Conservation (phyloP, 1,139 yeast species). For the Taphrina deformans region DNA sequence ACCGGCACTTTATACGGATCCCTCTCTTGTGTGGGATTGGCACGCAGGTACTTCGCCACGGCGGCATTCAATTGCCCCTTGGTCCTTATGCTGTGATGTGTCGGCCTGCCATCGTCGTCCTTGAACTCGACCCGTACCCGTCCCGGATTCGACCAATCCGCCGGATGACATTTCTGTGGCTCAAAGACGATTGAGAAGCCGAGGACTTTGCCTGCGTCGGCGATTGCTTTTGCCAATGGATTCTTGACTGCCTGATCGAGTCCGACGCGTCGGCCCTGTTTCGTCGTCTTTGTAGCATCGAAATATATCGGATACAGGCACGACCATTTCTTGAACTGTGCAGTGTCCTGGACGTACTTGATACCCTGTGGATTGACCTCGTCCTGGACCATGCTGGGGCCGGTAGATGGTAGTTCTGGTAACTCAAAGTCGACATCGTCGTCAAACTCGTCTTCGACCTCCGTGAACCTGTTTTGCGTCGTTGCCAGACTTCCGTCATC, state of each 20-base stretch:
- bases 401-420: conserved; percentile 20
- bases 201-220: conserved; percentile 60
- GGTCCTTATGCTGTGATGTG: conserved; percentile 41
- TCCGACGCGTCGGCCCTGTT: conserved; percentile 81
- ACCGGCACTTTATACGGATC: conserved; percentile 63
- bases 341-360: conserved; percentile 26
- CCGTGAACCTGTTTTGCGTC: conserved; percentile 15
- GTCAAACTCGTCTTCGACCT: conserved; percentile 31
- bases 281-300: conserved; percentile 71
- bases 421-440: conserved; percentile 32
- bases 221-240: conserved; percentile 80
- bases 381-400: neutral
- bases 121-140: conserved; percentile 74
- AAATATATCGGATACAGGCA: conserved; percentile 84
- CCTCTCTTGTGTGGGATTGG: conserved; percentile 70
- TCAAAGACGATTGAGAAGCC: conserved; percentile 51
- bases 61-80: conserved; percentile 67
- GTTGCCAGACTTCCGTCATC: conserved; percentile 21
- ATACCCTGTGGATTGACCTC: conserved; percentile 22
- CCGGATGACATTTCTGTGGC: conserved; percentile 88
- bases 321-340: conserved; percentile 33
- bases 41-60: conserved; percentile 62
- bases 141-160: conserved; percentile 96
- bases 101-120: conserved; percentile 40
- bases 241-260: conserved; percentile 68